A percentile compares a stretch with the other conserved stretches of the same genome.
These are phyloP conservation scores for Stagonosporopsis vannaccii DNA, from an alignment of 2,329 filamentous ascomycete species.

Conservation along the genomic window DNA sequence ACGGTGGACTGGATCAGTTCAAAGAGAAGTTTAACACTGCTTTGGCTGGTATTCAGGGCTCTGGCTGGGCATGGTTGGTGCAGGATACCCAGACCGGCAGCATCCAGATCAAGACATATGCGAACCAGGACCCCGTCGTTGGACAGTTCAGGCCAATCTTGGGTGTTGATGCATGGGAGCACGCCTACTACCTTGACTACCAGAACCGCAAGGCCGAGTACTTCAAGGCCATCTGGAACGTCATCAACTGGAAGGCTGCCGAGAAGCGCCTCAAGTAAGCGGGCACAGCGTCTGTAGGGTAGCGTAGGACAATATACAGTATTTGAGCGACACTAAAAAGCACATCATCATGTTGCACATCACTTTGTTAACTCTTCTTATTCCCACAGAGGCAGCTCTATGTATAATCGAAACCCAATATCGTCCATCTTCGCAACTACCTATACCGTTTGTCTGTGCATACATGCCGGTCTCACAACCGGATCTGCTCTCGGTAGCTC, in stretches of 20 bases:
- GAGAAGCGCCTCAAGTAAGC: constrained; percentile 73
- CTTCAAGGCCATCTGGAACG: constrained; percentile 92
- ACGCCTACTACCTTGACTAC: constrained; percentile 95
- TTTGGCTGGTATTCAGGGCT: constrained; percentile 70
- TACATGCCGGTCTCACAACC: too few species aligned
- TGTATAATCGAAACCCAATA: too few species aligned
- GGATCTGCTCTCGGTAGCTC: too few species aligned
- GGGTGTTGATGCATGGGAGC: constrained; percentile 95
- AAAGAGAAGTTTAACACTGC: constrained; percentile 70
- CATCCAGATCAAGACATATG: constrained; percentile 73
- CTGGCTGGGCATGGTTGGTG: constrained; percentile 70
- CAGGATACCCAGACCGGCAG: constrained; percentile 67
- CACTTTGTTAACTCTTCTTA: not conserved
- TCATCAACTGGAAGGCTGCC: constrained; percentile 93
- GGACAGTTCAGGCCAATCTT: constrained; percentile 83
- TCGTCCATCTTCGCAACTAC: too few species aligned
- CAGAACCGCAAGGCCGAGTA: constrained; percentile 97
- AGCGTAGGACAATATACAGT: not conserved
- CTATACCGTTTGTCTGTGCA: too few species aligned
- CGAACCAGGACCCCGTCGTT: constrained; percentile 87
- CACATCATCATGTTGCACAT: not conserved
- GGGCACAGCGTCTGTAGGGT: not conserved
- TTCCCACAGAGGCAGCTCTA: not conserved
- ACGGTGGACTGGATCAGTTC: constrained; percentile 65
- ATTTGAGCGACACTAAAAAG: not conserved